phyloP scores from a whole-genome alignment of 2,329 filamentous ascomycete genomes.

The Ascochyta fabae region DNA sequence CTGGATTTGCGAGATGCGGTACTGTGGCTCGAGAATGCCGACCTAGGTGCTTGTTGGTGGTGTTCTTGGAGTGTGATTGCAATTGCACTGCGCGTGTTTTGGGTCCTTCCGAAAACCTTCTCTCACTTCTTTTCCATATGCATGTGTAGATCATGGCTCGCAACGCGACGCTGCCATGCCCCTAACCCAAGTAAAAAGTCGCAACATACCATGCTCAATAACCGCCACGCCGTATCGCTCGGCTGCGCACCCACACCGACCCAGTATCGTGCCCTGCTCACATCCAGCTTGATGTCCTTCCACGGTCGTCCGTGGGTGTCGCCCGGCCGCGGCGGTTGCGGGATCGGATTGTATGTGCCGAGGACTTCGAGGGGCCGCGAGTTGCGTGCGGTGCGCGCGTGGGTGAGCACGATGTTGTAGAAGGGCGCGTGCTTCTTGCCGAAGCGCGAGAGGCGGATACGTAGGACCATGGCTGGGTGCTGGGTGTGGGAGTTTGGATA shows the following conservation, averaged over 20 bases:
- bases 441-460: conserved; percentile 92
- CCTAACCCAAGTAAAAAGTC: not conserved
- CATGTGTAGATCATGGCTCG: too few relatives aligned
- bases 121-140: too few relatives aligned
- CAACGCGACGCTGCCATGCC: too few relatives aligned
- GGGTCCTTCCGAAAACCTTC: too few relatives aligned
- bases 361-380: conserved; percentile 93
- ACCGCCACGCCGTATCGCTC: conserved; percentile 84
- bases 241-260: conserved; percentile 96
- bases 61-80: too few relatives aligned
- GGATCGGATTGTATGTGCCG: conserved; percentile 67
- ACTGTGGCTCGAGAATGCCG: conserved; percentile 48
- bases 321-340: conserved; percentile 58
- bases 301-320: conserved; percentile 67
- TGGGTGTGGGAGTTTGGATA: not conserved
- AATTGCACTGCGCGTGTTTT: too few relatives aligned
- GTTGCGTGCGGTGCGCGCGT: conserved; percentile 87
- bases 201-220: conserved; percentile 73
- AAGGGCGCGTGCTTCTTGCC: conserved; percentile 86
- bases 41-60: conserved; percentile 24
- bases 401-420: conserved; percentile 96
- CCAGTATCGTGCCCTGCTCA: conserved; percentile 87
- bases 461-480: conserved; percentile 75
- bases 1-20: conserved; percentile 42
- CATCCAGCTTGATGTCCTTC: conserved; percentile 92